phyloP scores from a whole-genome alignment of 75 land plant genomes.

The Selaginella moellendorffii region DNA sequence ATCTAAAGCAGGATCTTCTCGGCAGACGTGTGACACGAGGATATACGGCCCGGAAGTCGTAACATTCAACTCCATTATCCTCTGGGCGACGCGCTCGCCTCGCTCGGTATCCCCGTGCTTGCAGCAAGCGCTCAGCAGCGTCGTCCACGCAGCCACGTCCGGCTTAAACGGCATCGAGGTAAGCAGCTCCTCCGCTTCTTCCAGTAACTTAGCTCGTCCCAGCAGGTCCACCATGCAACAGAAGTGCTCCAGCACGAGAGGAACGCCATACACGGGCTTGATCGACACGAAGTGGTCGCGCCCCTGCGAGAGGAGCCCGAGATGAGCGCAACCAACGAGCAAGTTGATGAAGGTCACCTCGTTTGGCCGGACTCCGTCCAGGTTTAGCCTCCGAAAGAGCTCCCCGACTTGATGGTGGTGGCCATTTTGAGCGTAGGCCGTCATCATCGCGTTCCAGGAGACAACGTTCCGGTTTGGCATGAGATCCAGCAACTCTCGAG shows the following conservation, averaged over 20 bases:
- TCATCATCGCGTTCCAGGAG: not conserved
- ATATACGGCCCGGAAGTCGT: not conserved
- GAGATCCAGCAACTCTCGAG: not conserved
- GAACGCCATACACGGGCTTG: not conserved
- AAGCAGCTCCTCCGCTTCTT: not conserved
- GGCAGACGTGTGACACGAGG: not conserved
- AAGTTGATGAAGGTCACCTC: not conserved
- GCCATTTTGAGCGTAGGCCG: not conserved
- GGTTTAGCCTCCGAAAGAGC: not conserved
- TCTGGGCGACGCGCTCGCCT: not conserved
- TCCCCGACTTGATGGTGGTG: not conserved
- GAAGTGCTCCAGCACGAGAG: not conserved
- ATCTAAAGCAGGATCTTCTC: not conserved
- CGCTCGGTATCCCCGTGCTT: not conserved
- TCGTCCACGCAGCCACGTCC: not conserved
- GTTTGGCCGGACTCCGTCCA: not conserved
- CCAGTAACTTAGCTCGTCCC: not conserved
- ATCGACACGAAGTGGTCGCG: not conserved
- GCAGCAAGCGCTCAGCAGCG: not conserved
- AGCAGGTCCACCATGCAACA: not conserved
- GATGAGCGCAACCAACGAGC: not conserved
- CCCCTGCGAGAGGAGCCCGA: not conserved
- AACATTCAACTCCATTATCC: not conserved
- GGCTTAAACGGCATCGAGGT: not conserved
- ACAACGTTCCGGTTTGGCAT: not conserved